A percentile compares a stretch with the other conserved stretches of the same genome.
Evolutionary conservation across 768 basidiomycete genomes (phyloP).

Genomic region (Clitopilus passeckerianus): DNA sequence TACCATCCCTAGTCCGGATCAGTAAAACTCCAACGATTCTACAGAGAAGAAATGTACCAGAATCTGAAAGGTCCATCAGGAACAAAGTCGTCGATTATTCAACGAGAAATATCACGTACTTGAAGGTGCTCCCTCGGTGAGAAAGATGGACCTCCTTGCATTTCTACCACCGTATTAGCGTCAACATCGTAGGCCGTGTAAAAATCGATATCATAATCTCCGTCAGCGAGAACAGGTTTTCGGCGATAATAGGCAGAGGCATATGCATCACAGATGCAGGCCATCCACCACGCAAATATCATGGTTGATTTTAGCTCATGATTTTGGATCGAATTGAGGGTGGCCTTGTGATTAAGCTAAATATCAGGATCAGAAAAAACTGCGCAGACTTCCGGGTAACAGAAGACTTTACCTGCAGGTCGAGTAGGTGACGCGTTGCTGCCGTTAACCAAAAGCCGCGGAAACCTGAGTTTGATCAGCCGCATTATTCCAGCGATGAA

Average conservation of each 20-base stretch:
- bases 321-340: constrained; percentile 68
- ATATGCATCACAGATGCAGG: constrained; percentile 81
- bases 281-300: constrained; percentile 95
- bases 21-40: constrained; percentile 1
- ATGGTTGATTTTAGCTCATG: constrained; percentile 75
- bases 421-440: constrained; percentile 73
- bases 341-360: constrained; percentile 82
- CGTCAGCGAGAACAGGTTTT: constrained; percentile 82
- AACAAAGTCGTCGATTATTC: neutral
- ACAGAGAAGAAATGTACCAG: neutral
- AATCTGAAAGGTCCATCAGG: neutral
- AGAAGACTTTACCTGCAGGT: constrained; percentile 50
- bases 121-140: constrained; percentile 78
- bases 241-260: constrained; percentile 79
- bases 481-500: neutral
- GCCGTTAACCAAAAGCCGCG: constrained; percentile 82
- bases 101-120: constrained; percentile 32
- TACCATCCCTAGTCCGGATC: constrained; percentile 66
- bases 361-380: constrained; percentile 1
- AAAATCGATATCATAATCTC: constrained; percentile 88
- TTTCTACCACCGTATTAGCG: constrained; percentile 39
- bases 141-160: constrained; percentile 37
- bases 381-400: neutral
- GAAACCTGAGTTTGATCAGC: constrained; percentile 46
- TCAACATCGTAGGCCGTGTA: constrained; percentile 61